Percentiles rank a stretch among this genome's conserved stretches.
phyloP scores from a whole-genome alignment of 2,329 filamentous ascomycete species.

The Apiospora aurea region DNA sequence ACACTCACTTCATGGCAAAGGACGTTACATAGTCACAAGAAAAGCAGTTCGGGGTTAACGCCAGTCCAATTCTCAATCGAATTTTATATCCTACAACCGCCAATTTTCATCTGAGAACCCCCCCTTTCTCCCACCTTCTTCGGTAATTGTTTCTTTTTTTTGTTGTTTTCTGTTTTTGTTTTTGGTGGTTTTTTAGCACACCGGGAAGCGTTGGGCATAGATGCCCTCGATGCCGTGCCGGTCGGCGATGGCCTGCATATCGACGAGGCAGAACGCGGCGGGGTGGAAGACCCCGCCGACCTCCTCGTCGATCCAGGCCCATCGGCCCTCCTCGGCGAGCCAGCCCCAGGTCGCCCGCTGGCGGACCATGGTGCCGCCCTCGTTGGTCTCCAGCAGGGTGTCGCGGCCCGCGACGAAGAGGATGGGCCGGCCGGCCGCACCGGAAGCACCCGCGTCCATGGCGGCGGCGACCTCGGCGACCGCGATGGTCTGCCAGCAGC shows the following conservation, averaged over 20 bases:
- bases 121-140: neutral
- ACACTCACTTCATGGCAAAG: neutral
- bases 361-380: no score
- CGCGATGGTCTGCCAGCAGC: neutral
- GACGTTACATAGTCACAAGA: neutral
- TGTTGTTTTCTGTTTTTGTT: neutral
- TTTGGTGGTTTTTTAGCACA: neutral
- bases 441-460: neutral
- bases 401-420: neutral
- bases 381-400: neutral
- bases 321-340: neutral
- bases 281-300: neutral
- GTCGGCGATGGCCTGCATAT: neutral
- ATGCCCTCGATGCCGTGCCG: neutral
- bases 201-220: neutral
- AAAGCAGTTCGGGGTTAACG: conserved; percentile 2
- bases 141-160: neutral
- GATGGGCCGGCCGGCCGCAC: neutral
- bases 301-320: neutral
- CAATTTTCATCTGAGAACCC: neutral
- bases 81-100: neutral
- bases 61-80: neutral
- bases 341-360: neutral
- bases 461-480: neutral
- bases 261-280: neutral